Evolutionary conservation across 768 basidiomycete species (phyloP), one percentile per base, ranked within the genome.

Genomic region (Ramaria rubella): DNA sequence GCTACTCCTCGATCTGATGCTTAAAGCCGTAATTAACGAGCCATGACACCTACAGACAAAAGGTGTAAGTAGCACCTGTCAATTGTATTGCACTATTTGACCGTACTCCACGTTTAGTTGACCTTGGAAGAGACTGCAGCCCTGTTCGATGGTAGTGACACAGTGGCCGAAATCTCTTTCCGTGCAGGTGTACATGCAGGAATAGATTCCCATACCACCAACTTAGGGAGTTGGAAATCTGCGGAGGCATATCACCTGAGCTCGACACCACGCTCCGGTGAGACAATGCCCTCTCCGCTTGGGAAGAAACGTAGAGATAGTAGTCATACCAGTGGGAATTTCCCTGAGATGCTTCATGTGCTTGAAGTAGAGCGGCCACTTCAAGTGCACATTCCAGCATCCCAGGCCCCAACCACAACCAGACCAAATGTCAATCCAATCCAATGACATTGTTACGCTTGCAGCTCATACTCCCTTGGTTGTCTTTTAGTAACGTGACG

Each of bases 51-150:
- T 40, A 11, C 43, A 31, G 46, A 49, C 45, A 51, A 57, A 43
- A 26, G 29, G 31, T 21, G 29, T 44, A 2, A 48, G 40, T 3
- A 31, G 50, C 26, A 12, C 24, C n/a, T n/a, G n/a, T 36, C n/a
- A 36, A 30, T 53, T 46, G 9, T 24, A 12, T 44, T 23, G n/a
- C 21, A 17, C 12, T 31, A 5, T 34, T 23, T 33, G 9, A 12
- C 33, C 19, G 5, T 44, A n/a, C 15, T n/a, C 19, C 34, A 23
- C 15, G 17, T 8, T 9, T 46, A 69, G 66, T 64, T 65, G n/a
- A 69, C 69, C 0, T 62, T 69, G 23, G 69, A 70, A 59, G 69
- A 70, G 58, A 70, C 69, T 9, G 68, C 68, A 6, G 68, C 67
- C 63, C 58, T 70, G 19, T 70, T 70, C 60, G 69, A 70, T 48